A percentile compares a stretch with the other conserved stretches of the same genome.
phyloP scores from a whole-genome alignment of 2,329 filamentous ascomycete species.

The Fusarium falciforme region DNA sequence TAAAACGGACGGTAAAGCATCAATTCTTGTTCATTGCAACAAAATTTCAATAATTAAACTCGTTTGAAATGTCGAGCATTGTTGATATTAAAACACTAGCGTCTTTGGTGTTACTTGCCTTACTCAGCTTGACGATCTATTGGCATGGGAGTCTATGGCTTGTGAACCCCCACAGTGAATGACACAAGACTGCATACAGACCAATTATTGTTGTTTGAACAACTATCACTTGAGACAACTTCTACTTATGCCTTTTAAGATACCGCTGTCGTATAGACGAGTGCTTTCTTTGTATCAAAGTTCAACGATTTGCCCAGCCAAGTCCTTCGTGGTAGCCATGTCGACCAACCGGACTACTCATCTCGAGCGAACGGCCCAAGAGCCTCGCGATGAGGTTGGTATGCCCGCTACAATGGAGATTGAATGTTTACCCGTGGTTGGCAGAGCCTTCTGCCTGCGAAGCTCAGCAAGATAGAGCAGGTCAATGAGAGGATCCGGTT shows the following conservation, averaged over 20 bases:
- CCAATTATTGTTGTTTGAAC: neutral
- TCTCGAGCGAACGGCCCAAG: conserved; percentile 63
- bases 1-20: conserved; percentile 41
- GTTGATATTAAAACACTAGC: neutral
- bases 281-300: neutral
- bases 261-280: neutral
- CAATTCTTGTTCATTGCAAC: conserved; percentile 22
- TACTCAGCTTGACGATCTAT: conserved; percentile 23
- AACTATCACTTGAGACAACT: neutral
- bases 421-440: neutral
- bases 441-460: conserved; percentile 69
- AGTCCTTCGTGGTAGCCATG: conserved; percentile 22
- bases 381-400: conserved; percentile 73
- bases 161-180: conserved; percentile 22
- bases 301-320: neutral
- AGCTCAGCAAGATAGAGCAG: conserved; percentile 68
- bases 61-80: neutral
- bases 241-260: conserved; percentile 12
- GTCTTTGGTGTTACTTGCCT: conserved; percentile 5
- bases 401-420: neutral
- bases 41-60: conserved; percentile 19
- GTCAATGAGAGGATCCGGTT: conserved; percentile 76
- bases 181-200: neutral
- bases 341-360: conserved; percentile 31
- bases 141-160: neutral